phyloP scores from a whole-genome alignment of 306 rosid species.

The Lagenaria siceraria region DNA sequence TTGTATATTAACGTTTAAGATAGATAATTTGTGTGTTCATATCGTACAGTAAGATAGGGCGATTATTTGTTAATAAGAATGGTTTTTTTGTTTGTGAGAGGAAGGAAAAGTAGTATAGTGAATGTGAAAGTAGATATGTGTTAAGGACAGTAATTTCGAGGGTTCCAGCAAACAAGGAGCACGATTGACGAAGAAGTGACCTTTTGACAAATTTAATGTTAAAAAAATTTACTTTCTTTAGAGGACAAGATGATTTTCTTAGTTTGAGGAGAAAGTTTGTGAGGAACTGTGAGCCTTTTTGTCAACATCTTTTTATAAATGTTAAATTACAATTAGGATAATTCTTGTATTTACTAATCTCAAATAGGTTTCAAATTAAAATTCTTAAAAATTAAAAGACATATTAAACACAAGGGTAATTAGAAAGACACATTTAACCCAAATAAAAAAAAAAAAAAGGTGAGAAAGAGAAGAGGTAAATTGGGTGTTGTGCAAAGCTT shows the following conservation, averaged over 20 bases:
- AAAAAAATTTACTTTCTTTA: background rate
- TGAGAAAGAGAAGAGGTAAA: background rate
- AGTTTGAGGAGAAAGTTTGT: background rate
- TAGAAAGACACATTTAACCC: too few species aligned
- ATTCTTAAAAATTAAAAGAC: too few species aligned
- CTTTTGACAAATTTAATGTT: background rate
- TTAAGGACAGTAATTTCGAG: background rate
- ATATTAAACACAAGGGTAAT: too few species aligned
- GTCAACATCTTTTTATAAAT: too few species aligned
- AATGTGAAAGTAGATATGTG: background rate
- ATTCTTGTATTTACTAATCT: too few species aligned
- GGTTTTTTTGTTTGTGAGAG: background rate
- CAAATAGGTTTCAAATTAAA: too few species aligned
- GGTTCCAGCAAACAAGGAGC: conserved; percentile 47
- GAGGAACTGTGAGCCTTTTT: background rate
- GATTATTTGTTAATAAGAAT: too few species aligned
- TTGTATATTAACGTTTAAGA: too few species aligned
- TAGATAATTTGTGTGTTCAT: too few species aligned
- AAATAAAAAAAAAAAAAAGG: too few species aligned
- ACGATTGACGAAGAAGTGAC: conserved; percentile 12
- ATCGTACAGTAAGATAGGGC: too few species aligned
- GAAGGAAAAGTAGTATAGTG: background rate
- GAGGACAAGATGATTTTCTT: background rate
- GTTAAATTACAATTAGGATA: too few species aligned
- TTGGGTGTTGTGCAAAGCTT: background rate